phyloP scores from a whole-genome alignment of 2,329 filamentous ascomycete species.

The Dothideomycetes sp. region DNA sequence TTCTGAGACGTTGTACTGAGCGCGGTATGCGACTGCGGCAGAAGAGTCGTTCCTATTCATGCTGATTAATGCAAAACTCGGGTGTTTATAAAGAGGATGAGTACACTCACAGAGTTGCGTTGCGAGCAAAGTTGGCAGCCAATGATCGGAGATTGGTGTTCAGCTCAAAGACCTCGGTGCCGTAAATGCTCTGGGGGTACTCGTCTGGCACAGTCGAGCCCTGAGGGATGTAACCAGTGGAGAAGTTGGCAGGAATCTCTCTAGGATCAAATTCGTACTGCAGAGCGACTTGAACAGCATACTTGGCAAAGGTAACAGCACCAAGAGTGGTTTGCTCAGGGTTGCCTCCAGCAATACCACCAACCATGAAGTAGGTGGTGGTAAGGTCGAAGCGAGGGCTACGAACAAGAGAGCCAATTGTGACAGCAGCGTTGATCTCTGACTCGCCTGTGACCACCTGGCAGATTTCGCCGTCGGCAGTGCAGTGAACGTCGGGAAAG shows the following conservation, averaged over 20 bases:
- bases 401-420: constrained; percentile 50
- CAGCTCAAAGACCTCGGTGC: constrained; percentile 32
- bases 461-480: constrained; percentile 48
- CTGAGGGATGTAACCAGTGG: constrained; percentile 58
- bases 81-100: too few relatives aligned
- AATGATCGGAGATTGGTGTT: constrained; percentile 26
- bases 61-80: too few relatives aligned
- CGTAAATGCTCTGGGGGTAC: constrained; percentile 27
- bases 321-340: constrained; percentile 56
- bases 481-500: constrained; percentile 46
- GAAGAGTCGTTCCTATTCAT: constrained; percentile 21
- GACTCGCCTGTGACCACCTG: constrained; percentile 52
- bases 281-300: constrained; percentile 61
- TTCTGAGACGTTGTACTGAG: constrained; percentile 18
- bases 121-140: constrained; percentile 22
- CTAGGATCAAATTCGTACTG: constrained; percentile 66
- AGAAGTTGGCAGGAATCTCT: constrained; percentile 54
- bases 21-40: constrained; percentile 25
- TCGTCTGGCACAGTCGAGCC: constrained; percentile 42
- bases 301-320: constrained; percentile 56
- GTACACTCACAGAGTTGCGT: constrained; percentile 16
- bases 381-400: constrained; percentile 52
- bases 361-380: constrained; percentile 59
- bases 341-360: constrained; percentile 65
- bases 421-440: constrained; percentile 65